Conservation (phyloP, 2,329 filamentous ascomycete genomes). For the Diaporthe sp. region DNA sequence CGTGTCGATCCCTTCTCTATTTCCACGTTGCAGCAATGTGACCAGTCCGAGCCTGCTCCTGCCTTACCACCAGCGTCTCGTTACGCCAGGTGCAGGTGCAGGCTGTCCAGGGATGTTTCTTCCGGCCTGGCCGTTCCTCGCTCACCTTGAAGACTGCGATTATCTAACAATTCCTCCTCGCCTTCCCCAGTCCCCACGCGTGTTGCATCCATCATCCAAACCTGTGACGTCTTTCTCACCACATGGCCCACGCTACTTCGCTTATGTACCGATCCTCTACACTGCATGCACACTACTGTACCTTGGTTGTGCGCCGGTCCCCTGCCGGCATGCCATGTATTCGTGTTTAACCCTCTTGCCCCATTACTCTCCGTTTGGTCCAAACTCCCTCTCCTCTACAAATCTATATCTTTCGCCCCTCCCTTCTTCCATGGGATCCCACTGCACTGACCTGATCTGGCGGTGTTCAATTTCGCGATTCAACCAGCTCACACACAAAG, state of each 20-base stretch:
- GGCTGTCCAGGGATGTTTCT: neutral
- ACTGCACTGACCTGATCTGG: neutral
- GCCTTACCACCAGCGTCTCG: constrained; percentile 2
- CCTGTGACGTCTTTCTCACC: constrained; percentile 12
- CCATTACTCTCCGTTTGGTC: neutral
- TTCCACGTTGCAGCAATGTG: constrained; percentile 17
- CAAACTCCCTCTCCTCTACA: neutral
- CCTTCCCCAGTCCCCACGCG: constrained; percentile 13
- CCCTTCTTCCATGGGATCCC: neutral
- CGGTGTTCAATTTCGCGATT: neutral
- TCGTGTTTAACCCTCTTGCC: neutral
- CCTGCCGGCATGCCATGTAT: neutral
- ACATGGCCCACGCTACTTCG: constrained; percentile 2
- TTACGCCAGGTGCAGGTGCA: neutral
- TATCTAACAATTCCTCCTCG: neutral
- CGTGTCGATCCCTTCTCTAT: constrained; percentile 2
- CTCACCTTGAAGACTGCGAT: neutral
- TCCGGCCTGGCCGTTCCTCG: constrained; percentile 4
- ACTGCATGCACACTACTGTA: neutral
- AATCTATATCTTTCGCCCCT: neutral
- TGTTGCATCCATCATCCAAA: constrained; percentile 1
- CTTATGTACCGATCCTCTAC: neutral
- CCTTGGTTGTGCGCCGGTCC: neutral
- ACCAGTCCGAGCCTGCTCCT: neutral
- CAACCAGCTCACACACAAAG: neutral